Evolutionary conservation across 139 green algal species (phyloP).

Genomic region (Eudorina sp.): DNA sequence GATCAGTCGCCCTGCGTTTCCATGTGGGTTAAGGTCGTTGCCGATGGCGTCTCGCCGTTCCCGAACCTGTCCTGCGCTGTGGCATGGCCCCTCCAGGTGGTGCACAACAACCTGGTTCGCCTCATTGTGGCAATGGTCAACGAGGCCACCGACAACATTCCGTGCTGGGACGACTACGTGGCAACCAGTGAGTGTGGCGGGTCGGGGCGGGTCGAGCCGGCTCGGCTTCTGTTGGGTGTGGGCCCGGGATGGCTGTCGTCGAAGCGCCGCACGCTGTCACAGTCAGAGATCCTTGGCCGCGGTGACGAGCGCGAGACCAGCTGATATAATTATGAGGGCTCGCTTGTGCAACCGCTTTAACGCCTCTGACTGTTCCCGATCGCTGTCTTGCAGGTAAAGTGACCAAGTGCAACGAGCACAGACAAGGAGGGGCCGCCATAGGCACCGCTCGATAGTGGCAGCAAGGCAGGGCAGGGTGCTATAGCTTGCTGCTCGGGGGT

Average conservation of each 20-base stretch:
- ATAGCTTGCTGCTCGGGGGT: no score
- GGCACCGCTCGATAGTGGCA: background rate
- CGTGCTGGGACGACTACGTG: conserved; percentile 86
- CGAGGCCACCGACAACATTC: conserved; percentile 67
- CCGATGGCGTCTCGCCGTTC: no score
- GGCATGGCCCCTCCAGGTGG: background rate
- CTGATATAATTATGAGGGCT: no score
- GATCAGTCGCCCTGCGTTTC: no score
- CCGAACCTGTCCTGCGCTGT: background rate
- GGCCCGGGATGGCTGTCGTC: no score
- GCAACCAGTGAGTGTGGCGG: conserved; percentile 1
- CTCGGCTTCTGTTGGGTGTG: no score
- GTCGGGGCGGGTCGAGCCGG: background rate
- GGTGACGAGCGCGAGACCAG: no score
- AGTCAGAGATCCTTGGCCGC: no score
- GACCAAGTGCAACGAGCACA: conserved; percentile 15
- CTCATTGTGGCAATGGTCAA: conserved; percentile 62
- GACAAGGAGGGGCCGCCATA: background rate
- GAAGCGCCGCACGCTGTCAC: no score
- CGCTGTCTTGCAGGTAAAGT: conserved; percentile 37
- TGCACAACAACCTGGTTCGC: conserved; percentile 54
- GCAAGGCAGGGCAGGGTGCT: background rate
- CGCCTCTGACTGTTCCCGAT: no score
- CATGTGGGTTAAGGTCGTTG: no score
- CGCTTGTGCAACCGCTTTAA: no score